Base-by-base conservation (phyloP, 2,329 filamentous ascomycete genomes). In the Curvularia verruculosa region DNA sequence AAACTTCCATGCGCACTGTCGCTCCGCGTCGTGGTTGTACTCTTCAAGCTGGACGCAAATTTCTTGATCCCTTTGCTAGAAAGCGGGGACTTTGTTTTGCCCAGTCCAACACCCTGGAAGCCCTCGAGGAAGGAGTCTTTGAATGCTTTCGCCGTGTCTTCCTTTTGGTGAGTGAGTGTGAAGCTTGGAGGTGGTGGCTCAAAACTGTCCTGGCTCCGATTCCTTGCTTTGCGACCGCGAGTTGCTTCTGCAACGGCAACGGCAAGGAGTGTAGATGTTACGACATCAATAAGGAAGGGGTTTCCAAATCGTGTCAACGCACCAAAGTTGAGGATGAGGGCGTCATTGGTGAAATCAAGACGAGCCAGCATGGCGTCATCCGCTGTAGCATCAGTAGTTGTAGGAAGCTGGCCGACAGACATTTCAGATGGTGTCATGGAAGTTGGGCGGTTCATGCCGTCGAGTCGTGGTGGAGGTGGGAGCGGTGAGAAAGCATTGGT, bases 221-320 rank as follows among this genome's bases (percentile, higher is more conserved):
- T 64, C 3, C 62, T 56, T 12, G 48, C 58, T 6, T 59, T 58
- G 26, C 69, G 63, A 7, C 70, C 65, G n/a, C 75, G 67, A 1
- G 75, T 72, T 15, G 76, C 74, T 68, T 82, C 80, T 12, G 79
- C 76, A 1, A 81, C 74, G 0, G 79, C 79, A 39, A 81, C 77
- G 15, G 78, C 77, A 28, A 82, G 65, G 10, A 82, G 66, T 0
- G 79, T 74, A 3, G 71, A 72, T 5, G 79, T 70, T 1, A 75
- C 74, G 1, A 80, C 79, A 58, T 82, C 81, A 49, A 81, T 70
- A 41, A 82, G 71, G 64, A 80, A 80, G 4, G 75, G 71, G 52
- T 78, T 79, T n/a, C 77, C 76, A 54, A 82, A 72, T 18, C 71
- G 75, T 12, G 75, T 67, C 2, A 82, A 61, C 1, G 77, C 77